Evolutionary conservation across 2,329 filamentous ascomycete genomes (phyloP).

Genomic region (Colletotrichum echinochloae): DNA sequence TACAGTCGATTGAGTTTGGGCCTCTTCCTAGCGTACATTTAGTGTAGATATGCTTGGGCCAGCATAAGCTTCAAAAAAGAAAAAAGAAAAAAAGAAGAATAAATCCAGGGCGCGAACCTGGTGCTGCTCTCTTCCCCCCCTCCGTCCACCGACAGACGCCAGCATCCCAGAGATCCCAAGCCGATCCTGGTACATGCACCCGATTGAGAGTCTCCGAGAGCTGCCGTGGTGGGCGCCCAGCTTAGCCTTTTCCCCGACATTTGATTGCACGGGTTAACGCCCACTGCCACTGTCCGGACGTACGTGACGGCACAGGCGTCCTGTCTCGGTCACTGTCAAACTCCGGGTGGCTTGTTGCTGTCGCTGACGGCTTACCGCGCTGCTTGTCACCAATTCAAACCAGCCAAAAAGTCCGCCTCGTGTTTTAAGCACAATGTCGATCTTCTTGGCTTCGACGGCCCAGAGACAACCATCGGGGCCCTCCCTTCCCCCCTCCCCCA

Average conservation of each 20-base stretch:
- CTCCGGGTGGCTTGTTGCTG: conserved; percentile 11
- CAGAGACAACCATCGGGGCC: neutral
- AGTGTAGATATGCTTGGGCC: neutral
- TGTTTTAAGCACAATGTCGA: conserved; percentile 23
- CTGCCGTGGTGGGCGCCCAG: neutral
- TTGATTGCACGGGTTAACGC: neutral
- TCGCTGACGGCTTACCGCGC: neutral
- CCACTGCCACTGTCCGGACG: neutral
- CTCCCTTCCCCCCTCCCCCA: neutral
- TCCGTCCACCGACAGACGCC: neutral
- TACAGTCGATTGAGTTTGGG: conserved; percentile 25
- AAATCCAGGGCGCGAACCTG: neutral
- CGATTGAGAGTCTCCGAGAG: neutral
- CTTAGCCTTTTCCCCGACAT: neutral
- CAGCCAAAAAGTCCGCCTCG: conserved; percentile 7
- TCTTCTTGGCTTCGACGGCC: conserved; percentile 23
- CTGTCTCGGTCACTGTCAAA: conserved; percentile 30
- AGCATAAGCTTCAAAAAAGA: neutral
- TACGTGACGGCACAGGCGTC: conserved; percentile 9
- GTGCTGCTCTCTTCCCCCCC: neutral
- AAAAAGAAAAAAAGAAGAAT: too few species aligned
- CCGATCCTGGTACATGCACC: conserved; percentile 1
- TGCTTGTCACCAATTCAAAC: conserved; percentile 2
- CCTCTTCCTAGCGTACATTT: neutral
- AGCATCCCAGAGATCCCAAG: neutral